Evolutionary conservation across 2,329 filamentous ascomycete species (phyloP).

Genomic region (Metarhizium humberi): DNA sequence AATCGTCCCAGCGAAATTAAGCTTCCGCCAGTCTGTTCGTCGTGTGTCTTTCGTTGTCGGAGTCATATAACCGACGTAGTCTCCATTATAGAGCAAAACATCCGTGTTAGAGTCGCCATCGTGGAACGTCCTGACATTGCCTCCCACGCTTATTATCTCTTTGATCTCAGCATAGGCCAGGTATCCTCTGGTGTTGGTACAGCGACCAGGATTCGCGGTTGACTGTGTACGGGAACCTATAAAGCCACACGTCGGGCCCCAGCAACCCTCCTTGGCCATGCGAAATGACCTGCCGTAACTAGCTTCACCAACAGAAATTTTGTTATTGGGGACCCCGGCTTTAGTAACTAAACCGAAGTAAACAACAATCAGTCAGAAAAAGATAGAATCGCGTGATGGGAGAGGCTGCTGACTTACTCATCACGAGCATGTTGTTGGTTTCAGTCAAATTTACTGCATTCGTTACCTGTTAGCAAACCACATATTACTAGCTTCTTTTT

Average conservation of each 20-base stretch:
- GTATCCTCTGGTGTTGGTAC: constrained; percentile 17
- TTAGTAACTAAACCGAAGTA: constrained; percentile 11
- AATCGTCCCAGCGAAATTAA: constrained; percentile 2
- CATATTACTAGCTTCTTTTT: not conserved
- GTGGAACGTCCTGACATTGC: not conserved
- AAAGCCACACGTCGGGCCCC: constrained; percentile 12
- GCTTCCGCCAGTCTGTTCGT: not conserved
- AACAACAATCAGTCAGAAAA: not conserved
- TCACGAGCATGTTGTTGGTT: constrained; percentile 17
- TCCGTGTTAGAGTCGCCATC: not conserved
- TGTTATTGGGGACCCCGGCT: constrained; percentile 15
- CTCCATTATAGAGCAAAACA: not conserved
- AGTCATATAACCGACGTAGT: constrained; percentile 2
- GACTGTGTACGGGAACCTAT: constrained; percentile 11
- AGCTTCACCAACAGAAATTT: constrained; percentile 16
- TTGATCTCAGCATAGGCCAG: constrained; percentile 17
- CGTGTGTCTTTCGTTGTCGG: not conserved
- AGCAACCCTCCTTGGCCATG: constrained; percentile 15
- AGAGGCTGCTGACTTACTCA: constrained; percentile 3
- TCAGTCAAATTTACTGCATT: constrained; percentile 13
- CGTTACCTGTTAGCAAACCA: not conserved
- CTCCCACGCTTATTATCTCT: not conserved
- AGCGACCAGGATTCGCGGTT: constrained; percentile 11
- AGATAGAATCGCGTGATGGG: not conserved
- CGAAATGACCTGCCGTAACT: constrained; percentile 20